These are phyloP conservation scores for Trypanosoma vivax DNA, from an alignment of 208 protist genomes.

Conservation along the genomic window DNA sequence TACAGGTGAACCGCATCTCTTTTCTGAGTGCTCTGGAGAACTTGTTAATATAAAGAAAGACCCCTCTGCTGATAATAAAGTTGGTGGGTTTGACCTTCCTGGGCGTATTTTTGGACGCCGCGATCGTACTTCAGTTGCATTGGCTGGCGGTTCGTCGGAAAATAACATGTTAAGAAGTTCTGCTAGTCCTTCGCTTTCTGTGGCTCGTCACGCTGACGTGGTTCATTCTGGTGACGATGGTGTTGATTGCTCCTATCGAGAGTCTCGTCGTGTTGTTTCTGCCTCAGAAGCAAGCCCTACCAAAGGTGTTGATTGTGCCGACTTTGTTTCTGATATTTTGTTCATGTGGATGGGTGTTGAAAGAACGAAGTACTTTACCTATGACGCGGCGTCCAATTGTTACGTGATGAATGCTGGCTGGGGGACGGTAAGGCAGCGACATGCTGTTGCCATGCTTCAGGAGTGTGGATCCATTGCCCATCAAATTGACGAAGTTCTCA, in stretches of 20 bases:
- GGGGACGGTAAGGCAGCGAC: conserved; percentile 24
- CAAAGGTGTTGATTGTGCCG: conserved; percentile 20
- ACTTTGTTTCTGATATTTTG: conserved; percentile 47
- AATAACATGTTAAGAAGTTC: neutral
- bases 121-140: neutral
- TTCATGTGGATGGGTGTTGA: conserved; percentile 65
- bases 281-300: neutral
- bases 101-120: conserved; percentile 11
- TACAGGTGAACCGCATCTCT: too few relatives aligned
- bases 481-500: conserved; percentile 32
- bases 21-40: too few relatives aligned
- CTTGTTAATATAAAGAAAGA: too few relatives aligned
- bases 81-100: conserved; percentile 10
- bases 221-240: neutral
- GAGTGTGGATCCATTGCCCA: conserved; percentile 38
- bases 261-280: neutral
- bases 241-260: neutral
- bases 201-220: conserved; percentile 1
- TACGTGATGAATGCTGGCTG: conserved; percentile 23
- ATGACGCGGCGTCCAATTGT: conserved; percentile 14
- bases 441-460: conserved; percentile 27
- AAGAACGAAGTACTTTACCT: conserved; percentile 33
- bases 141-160: neutral
- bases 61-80: neutral
- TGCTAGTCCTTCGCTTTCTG: neutral